A percentile compares a stretch with the other conserved stretches of the same genome.
These are phyloP conservation scores for Carpinus fangiana DNA, from an alignment of 306 rosid genomes.

Conservation along the genomic window DNA sequence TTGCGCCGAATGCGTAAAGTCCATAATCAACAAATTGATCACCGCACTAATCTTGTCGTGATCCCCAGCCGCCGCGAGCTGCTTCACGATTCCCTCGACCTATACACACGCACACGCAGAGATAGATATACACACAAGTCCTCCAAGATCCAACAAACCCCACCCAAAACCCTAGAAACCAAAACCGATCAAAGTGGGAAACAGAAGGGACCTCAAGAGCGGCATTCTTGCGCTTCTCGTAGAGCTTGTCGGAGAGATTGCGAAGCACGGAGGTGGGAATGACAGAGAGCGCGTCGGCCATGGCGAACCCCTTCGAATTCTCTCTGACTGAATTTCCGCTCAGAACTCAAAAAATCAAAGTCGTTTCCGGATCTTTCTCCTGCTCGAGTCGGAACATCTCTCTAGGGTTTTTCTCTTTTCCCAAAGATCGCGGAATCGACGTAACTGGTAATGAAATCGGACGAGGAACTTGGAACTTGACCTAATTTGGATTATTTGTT, in stretches of 20 bases:
- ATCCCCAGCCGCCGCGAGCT: constrained; percentile 71
- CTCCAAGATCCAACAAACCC: constrained; percentile 25
- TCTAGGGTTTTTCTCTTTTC: background rate
- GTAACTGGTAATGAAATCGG: background rate
- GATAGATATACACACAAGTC: background rate
- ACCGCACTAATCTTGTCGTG: constrained; percentile 82
- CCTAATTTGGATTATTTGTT: background rate
- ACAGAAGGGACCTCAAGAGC: constrained; percentile 72
- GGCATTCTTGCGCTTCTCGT: constrained; percentile 98
- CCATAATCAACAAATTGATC: constrained; percentile 71
- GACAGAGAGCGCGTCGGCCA: constrained; percentile 73
- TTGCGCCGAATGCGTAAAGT: constrained; percentile 75
- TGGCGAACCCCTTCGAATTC: constrained; percentile 34
- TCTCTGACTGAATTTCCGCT: background rate
- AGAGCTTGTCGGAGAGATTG: constrained; percentile 91
- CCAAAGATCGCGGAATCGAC: constrained; percentile 1
- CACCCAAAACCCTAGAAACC: constrained; percentile 48
- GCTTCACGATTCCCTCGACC: constrained; percentile 97
- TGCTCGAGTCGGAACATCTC: constrained; percentile 47
- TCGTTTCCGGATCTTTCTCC: constrained; percentile 59
- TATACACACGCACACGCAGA: constrained; percentile 23
- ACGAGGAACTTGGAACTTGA: background rate
- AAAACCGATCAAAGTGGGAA: constrained; percentile 27
- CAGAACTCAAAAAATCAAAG: constrained; percentile 29
- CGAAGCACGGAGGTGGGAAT: constrained; percentile 81